Percentiles rank a stretch among this genome's conserved stretches.
phyloP scores from a whole-genome alignment of 352 stramenopile species.

The Phytophthora crassamura region DNA sequence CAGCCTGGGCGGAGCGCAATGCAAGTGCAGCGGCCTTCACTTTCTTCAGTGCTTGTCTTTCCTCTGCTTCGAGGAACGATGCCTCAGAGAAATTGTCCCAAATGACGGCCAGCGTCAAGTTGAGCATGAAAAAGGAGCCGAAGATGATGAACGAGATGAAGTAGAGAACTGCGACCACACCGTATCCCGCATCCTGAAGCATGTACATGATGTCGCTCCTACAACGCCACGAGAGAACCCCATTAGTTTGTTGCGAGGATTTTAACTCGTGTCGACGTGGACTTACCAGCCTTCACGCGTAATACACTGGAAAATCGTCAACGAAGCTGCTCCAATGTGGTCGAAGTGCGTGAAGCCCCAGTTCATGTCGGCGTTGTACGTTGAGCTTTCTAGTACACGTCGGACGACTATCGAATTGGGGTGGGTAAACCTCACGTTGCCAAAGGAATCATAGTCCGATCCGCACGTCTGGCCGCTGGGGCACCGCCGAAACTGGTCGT shows the following conservation, averaged over 20 bases:
- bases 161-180: constrained; percentile 67
- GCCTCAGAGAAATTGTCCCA: constrained; percentile 81
- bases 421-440: constrained; percentile 74
- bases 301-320: constrained; percentile 92
- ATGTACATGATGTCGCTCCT: constrained; percentile 75
- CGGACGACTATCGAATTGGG: constrained; percentile 41
- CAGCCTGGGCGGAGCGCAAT: constrained; percentile 4
- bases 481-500: constrained; percentile 46
- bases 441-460: constrained; percentile 66
- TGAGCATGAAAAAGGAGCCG: constrained; percentile 92
- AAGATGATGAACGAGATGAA: constrained; percentile 91
- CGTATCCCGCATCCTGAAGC: constrained; percentile 59
- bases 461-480: constrained; percentile 56
- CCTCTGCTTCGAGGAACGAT: constrained; percentile 64
- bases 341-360: constrained; percentile 92
- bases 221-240: neutral
- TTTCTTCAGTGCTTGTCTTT: constrained; percentile 45
- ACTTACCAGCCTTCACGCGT: constrained; percentile 92
- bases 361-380: constrained; percentile 80
- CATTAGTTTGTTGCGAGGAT: neutral
- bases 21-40: constrained; percentile 30
- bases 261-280: neutral
- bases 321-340: constrained; percentile 78
- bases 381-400: constrained; percentile 44
- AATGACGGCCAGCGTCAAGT: constrained; percentile 91